Evolutionary conservation across 345 rosid genomes (phyloP).

Genomic region (Atalantia buxifolia): DNA sequence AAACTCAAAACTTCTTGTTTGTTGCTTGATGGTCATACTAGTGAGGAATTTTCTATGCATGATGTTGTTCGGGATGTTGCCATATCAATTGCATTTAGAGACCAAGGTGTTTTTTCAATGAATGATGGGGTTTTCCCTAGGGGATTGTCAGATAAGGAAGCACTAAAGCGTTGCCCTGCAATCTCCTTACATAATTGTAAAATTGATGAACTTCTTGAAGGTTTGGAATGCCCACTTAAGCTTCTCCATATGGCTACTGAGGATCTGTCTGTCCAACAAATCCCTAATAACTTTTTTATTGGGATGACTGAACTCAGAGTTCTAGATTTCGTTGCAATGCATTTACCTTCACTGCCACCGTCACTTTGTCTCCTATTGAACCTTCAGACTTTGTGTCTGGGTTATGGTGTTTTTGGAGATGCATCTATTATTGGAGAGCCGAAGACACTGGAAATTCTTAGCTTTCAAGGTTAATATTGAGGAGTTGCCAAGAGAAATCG

Average conservation of each 20-base stretch:
- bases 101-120: not conserved
- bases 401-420: not conserved
- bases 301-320: slow-evolving; percentile 16
- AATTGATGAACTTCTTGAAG: not conserved
- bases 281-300: slow-evolving; percentile 16
- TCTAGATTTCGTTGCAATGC: slow-evolving; percentile 4
- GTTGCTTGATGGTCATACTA: not conserved
- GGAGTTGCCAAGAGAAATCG: slow-evolving; percentile 21
- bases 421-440: not conserved
- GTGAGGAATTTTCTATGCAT: not conserved
- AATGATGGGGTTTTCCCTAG: not conserved
- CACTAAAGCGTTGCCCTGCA: not conserved
- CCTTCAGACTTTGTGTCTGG: slow-evolving; percentile 22
- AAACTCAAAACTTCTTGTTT: not conserved
- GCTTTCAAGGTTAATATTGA: not conserved
- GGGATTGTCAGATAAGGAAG: not conserved
- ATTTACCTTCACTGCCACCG: slow-evolving; percentile 1
- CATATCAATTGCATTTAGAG: slow-evolving; percentile 5
- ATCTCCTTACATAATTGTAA: not conserved
- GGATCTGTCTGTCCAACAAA: not conserved
- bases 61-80: slow-evolving; percentile 13
- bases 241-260: not conserved
- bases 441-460: slow-evolving; percentile 16
- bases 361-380: slow-evolving; percentile 2
- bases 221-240: slow-evolving; percentile 18